Conservation (phyloP, 306 rosid genomes). For the Malus orientalis region DNA sequence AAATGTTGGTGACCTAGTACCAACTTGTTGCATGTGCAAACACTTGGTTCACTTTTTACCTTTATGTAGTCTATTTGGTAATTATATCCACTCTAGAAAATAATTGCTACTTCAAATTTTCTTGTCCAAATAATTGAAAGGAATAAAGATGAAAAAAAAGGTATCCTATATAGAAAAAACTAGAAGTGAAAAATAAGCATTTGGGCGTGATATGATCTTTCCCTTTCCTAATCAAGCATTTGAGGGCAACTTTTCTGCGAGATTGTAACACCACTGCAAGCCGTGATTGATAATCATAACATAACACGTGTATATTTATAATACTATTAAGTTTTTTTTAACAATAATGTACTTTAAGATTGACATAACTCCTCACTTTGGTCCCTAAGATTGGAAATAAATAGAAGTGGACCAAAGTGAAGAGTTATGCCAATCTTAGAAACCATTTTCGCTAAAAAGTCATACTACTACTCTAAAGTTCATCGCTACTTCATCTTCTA, state of each 20-base stretch:
- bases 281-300: too few species aligned
- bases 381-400: too few species aligned
- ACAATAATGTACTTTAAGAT: too few species aligned
- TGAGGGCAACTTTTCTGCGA: constrained; percentile 3
- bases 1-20: constrained; percentile 24
- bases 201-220: background rate
- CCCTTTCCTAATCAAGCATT: background rate
- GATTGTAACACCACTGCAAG: too few species aligned
- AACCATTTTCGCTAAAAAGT: too few species aligned
- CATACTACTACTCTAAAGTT: too few species aligned
- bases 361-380: too few species aligned
- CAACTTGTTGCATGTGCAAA: constrained; percentile 12
- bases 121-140: background rate
- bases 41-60: background rate
- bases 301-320: too few species aligned
- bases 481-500: too few species aligned
- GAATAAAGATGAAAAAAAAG: background rate
- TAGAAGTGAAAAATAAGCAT: background rate
- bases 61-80: background rate
- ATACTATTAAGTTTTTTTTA: too few species aligned
- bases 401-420: too few species aligned
- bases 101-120: background rate
- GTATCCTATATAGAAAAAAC: background rate
- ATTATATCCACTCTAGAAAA: background rate
- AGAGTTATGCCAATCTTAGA: too few species aligned